These are phyloP conservation scores for Podospora appendiculata DNA, from an alignment of 495 filamentous ascomycete species.

Conservation along the genomic window DNA sequence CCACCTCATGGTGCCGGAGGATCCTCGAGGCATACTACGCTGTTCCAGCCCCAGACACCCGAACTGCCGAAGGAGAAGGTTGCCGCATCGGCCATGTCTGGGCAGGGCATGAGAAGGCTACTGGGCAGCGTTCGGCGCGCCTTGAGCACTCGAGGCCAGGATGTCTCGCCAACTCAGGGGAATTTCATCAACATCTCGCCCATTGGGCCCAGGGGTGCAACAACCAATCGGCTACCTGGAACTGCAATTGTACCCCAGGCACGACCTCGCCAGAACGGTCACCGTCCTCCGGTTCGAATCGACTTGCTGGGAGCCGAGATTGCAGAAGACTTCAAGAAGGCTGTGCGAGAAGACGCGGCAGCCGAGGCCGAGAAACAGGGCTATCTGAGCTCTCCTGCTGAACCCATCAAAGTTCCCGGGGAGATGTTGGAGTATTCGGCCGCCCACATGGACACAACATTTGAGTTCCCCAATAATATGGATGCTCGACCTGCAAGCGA, in stretches of 20 bases:
- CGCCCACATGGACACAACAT: constrained; percentile 28
- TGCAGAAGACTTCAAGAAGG: constrained; percentile 62
- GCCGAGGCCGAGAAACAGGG: constrained; percentile 29
- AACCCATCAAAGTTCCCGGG: constrained; percentile 2
- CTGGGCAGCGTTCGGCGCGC: constrained; percentile 83
- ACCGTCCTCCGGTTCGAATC: constrained; percentile 45
- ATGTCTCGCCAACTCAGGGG: constrained; percentile 37
- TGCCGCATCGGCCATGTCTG: constrained; percentile 44
- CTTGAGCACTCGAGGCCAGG: constrained; percentile 60
- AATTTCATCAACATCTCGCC: constrained; percentile 42
- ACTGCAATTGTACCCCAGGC: constrained; percentile 48
- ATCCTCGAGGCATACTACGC: constrained; percentile 33
- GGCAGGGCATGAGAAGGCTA: constrained; percentile 70
- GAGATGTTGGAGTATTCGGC: constrained; percentile 29
- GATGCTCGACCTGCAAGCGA: constrained; percentile 32
- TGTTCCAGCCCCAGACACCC: constrained; percentile 35
- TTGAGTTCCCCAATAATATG: constrained; percentile 3
- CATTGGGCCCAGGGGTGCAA: constrained; percentile 42
- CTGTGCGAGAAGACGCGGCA: constrained; percentile 49
- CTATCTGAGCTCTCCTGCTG: constrained; percentile 9
- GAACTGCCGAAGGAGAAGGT: constrained; percentile 30
- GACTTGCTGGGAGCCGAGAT: constrained; percentile 76
- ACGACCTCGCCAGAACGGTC: constrained; percentile 33
- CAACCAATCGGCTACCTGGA: constrained; percentile 43
- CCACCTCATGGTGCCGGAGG: constrained; percentile 42